Base-by-base conservation (phyloP, 768 basidiomycete species). In the Xerocomellus intermedius region DNA sequence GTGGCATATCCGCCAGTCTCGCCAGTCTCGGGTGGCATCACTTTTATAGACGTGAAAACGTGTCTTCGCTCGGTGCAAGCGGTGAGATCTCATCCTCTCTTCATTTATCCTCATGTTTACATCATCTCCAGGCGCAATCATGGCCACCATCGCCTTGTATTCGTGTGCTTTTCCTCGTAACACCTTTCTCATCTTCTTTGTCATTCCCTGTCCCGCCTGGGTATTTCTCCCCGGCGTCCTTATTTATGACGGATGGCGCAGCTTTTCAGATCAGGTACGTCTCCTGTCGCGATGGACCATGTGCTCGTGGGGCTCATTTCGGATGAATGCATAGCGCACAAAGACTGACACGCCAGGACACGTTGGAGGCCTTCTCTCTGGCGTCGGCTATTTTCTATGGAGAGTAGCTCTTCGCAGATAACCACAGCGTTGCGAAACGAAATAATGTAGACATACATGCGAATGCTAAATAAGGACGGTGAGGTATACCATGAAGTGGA, bases 151-250 rank as follows among this genome's bases (percentile, higher is more conserved):
- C n/a, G 81, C 89, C 5, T 81, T 86, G 67, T 83, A 89, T 47
- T 89, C 89, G 6, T 88, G 85, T 67, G 71, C 81, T 2, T 83
- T 82, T 14, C 91, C 92, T 5, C 80, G 62, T 16, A 75, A 82
- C 62, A 84, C 75, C 1, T 88, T 94, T 67, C 72, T 79, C 8
- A 69, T 94, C 41, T 94, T 89, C 69, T 87, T 83, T 33, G 81
- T 92, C 61, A 73, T 92, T 24, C 91, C 91, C 24, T 75, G 89
- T 54, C 90, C 91, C 0, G 90, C 90, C 0, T 94, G 89, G 88
- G 75, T 79, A 3, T 80, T 81, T 45, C 86, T 91, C 0, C 70
- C 81, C 0, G 90, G 86, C 6, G 69, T 93, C 42, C 70, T 71
- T 3, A 49, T 70, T n/a, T 71, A 67, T 48, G 72, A 73, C 33